phyloP scores from a whole-genome alignment of 2,329 filamentous ascomycete species.

The Claviceps capensis region DNA sequence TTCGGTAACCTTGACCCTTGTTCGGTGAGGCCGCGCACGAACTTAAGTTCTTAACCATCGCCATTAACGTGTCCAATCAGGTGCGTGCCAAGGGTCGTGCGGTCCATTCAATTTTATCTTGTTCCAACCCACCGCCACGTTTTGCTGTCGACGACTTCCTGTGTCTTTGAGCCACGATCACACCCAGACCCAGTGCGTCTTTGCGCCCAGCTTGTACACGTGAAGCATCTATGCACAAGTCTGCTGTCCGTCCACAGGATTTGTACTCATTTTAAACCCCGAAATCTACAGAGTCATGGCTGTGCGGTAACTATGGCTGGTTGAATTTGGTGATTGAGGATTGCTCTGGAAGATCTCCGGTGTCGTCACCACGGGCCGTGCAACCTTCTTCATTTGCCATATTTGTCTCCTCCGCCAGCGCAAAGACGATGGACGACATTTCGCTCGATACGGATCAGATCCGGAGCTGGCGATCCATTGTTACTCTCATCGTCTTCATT shows the following conservation, averaged over 20 bases:
- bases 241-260: background rate
- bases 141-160: background rate
- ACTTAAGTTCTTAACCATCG: background rate
- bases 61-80: background rate
- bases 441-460: slow-evolving; percentile 27
- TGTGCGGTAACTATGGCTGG: background rate
- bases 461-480: slow-evolving; percentile 52
- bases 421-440: slow-evolving; percentile 4
- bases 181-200: background rate
- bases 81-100: background rate
- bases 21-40: background rate
- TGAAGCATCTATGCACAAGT: background rate
- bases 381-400: background rate
- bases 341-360: too few relatives aligned
- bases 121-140: background rate
- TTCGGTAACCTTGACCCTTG: background rate
- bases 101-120: background rate
- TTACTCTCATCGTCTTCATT: slow-evolving; percentile 56
- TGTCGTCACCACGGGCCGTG: background rate
- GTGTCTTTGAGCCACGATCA: background rate
- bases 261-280: background rate
- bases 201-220: background rate
- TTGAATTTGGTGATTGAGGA: background rate
- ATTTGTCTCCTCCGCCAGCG: background rate
- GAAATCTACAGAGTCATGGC: background rate